These are phyloP conservation scores for Dothistroma septosporum DNA, from an alignment of 2,329 filamentous ascomycete species.

Conservation along the genomic window DNA sequence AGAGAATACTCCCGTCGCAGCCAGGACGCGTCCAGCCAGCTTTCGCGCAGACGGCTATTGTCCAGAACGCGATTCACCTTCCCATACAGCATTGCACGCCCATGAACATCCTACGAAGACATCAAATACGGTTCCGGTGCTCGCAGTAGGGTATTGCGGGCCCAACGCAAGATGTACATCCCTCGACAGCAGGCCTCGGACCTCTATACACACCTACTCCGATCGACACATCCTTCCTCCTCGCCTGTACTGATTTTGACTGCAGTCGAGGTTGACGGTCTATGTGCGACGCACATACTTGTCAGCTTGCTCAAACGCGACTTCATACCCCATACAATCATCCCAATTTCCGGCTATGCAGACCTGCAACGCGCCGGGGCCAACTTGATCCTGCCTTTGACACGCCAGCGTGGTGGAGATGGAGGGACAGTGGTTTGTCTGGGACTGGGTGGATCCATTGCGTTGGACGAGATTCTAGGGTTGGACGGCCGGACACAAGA, in stretches of 20 bases:
- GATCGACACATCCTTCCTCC: constrained; percentile 81
- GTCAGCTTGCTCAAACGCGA: constrained; percentile 92
- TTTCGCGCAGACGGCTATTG: no score
- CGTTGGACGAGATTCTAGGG: constrained; percentile 74
- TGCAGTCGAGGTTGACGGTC: constrained; percentile 88
- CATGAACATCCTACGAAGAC: constrained; percentile 2
- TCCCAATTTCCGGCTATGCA: constrained; percentile 87
- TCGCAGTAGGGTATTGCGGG: not conserved
- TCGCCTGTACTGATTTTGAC: constrained; percentile 88
- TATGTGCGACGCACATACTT: constrained; percentile 92
- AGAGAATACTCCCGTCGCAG: not conserved
- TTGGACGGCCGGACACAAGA: constrained; percentile 58
- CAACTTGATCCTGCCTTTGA: constrained; percentile 80
- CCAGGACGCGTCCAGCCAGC: constrained; percentile 3
- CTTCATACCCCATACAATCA: constrained; percentile 96
- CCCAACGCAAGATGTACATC: constrained; percentile 71
- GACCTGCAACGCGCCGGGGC: constrained; percentile 77
- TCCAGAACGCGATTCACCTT: not conserved
- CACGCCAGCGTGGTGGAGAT: constrained; percentile 73
- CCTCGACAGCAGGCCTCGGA: constrained; percentile 84
- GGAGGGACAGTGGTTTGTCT: constrained; percentile 89
- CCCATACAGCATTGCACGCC: not conserved
- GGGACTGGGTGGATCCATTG: constrained; percentile 86
- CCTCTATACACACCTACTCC: constrained; percentile 84
- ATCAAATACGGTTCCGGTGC: not conserved